Evolutionary conservation across 2,329 filamentous ascomycete species (phyloP), one percentile per base, ranked within the genome.

Genomic region (Cladorrhinum sp.): DNA sequence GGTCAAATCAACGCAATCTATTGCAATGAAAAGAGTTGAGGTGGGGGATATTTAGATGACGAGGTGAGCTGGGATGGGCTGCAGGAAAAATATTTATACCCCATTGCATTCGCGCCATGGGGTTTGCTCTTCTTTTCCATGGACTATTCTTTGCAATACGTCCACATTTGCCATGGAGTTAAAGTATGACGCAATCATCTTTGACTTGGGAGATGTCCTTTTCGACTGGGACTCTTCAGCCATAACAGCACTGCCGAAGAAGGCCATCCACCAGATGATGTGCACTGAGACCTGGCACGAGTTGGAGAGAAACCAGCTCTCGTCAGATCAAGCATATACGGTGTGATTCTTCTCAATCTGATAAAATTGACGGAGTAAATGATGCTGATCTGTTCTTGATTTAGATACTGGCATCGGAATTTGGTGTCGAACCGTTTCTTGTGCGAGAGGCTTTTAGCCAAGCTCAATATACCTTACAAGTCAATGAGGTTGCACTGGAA

Each of bases 101-200:
- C n/a, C n/a, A n/a, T n/a, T n/a, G n/a, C n/a, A n/a, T n/a, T n/a
- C n/a, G n/a, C n/a, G n/a, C n/a, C n/a, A n/a, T n/a, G n/a, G n/a
- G n/a, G n/a, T n/a, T n/a, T n/a, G n/a, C n/a, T n/a, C n/a, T n/a
- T n/a, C n/a, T n/a, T n/a, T n/a, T n/a, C n/a, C n/a, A n/a, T n/a
- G n/a, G n/a, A n/a, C n/a, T n/a, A n/a, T n/a, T n/a, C n/a, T n/a
- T n/a, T n/a, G n/a, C n/a, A n/a, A n/a, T n/a, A n/a, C n/a, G n/a
- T n/a, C n/a, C n/a, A n/a, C n/a, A n/a, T n/a, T n/a, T n/a, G n/a
- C n/a, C n/a, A n/a, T n/a, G n/a, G n/a, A n/a, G n/a, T n/a, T n/a
- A n/a, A n/a, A 51, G 23, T 58, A 58, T 23, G 56, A 58, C 30
- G 42, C 48, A 28, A 52, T 58, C 9, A 52, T 58, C 28, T 58